phyloP scores from a whole-genome alignment of 805 yeast species.

The Candida qinlingensis region DNA sequence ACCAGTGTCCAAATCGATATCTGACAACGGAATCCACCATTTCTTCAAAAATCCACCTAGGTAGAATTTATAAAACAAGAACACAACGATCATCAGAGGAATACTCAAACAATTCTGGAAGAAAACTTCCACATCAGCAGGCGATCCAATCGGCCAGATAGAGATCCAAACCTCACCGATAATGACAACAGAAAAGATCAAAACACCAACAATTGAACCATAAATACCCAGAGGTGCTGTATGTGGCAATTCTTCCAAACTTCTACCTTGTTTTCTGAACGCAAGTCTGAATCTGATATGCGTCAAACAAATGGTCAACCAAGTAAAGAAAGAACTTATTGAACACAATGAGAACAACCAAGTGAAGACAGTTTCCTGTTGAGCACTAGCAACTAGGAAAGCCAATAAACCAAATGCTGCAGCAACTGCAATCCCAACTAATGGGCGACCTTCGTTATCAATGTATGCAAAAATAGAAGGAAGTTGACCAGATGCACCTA shows the following conservation, averaged over 20 bases:
- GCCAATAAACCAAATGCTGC: conserved; percentile 52
- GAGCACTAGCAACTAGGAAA: conserved; percentile 47
- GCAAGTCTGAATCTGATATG: conserved; percentile 64
- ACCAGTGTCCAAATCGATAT: conserved; percentile 60
- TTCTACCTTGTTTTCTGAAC: conserved; percentile 57
- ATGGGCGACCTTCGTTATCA: conserved; percentile 65
- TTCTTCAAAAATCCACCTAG: conserved; percentile 33
- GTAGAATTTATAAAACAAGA: conserved; percentile 25
- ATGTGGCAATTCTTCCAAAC: conserved; percentile 62
- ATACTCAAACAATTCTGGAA: conserved; percentile 39
- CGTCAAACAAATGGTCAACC: conserved; percentile 55
- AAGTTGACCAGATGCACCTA: conserved; percentile 59
- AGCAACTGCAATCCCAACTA: conserved; percentile 48
- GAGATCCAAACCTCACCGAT: conserved; percentile 82
- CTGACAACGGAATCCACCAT: conserved; percentile 36
- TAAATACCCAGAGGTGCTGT: conserved; percentile 59
- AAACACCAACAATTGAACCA: conserved; percentile 61
- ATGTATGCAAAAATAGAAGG: conserved; percentile 57
- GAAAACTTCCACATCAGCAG: conserved; percentile 29
- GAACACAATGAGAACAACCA: conserved; percentile 65
- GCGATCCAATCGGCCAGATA: conserved; percentile 51
- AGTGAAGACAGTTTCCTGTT: conserved; percentile 50
- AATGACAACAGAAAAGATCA: conserved; percentile 53
- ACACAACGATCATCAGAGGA: conserved; percentile 31
- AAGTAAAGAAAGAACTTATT: conserved; percentile 54